A percentile compares a stretch with the other conserved stretches of the same genome.
These are phyloP conservation scores for Thielaviopsis ethacetica DNA, from an alignment of 2,329 filamentous ascomycete genomes.

Conservation along the genomic window DNA sequence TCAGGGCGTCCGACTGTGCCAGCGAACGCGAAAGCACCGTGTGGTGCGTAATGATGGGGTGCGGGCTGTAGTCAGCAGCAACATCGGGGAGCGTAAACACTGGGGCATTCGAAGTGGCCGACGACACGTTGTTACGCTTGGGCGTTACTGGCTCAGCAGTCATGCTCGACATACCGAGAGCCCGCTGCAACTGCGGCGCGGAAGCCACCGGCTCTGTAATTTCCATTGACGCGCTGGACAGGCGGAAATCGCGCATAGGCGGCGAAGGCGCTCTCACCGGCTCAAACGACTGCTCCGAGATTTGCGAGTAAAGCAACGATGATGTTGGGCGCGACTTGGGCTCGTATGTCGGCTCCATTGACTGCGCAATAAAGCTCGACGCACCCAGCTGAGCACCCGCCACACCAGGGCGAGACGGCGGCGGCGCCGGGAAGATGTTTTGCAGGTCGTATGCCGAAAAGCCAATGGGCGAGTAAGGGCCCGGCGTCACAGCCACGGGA, in stretches of 20 bases:
- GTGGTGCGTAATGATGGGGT: neutral
- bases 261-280: conserved; percentile 1
- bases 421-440: conserved; percentile 10
- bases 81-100: conserved; percentile 1
- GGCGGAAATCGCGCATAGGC: neutral
- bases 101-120: neutral
- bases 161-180: neutral
- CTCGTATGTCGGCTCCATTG: conserved; percentile 1
- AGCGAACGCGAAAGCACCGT: neutral
- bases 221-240: neutral
- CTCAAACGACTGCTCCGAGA: conserved; percentile 1
- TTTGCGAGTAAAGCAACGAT: conserved; percentile 1
- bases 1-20: conserved; percentile 1
- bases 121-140: neutral
- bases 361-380: neutral
- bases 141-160: conserved; percentile 1
- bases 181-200: neutral
- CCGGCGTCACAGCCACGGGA: neutral
- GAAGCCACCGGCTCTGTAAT: neutral
- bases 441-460: conserved; percentile 9
- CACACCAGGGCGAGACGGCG: neutral
- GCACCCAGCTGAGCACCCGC: neutral
- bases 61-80: conserved; percentile 2
- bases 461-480: conserved; percentile 7
- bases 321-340: neutral